Base-by-base conservation (phyloP, 345 rosid species). In the Eutrema yunnanense region DNA sequence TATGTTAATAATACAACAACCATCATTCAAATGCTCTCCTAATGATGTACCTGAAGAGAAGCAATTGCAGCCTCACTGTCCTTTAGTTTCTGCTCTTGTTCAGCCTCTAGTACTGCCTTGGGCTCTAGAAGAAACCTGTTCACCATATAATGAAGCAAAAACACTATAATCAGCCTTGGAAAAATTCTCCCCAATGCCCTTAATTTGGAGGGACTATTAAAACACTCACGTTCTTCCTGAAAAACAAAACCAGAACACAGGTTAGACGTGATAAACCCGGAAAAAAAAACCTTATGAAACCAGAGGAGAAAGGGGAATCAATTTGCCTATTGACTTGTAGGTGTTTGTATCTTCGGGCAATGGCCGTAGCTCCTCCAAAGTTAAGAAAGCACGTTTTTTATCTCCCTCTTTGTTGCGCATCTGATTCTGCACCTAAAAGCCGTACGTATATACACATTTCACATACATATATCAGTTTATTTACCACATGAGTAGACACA, bases 211-310 rank as follows among this genome's bases (percentile, higher is more conserved):
- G 32, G 57, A 43, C 41, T 63, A 71, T 11, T 54, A 48, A 64
- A 37, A 13, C 54, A 85, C 99, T 92, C 88, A 95, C 98, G 88
- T 95, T 84, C 98, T 85, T 75, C 98, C 97, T 92, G 97, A 83
- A 87, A 57, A 79, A 81, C 80, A 59, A 79, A 34, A 69, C 32
- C 13, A 69, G 33, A 65, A 43, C 26, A 48, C 9, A 37, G 13
- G 16, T 61, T 59, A 73, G 73, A 42, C 14, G 0, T 12, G 27
- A 55, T 37, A 34, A 62, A 69, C 40, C 0, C 4, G 11, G 2
- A 10, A 5, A 14, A 11, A 60, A 51, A 41, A 14, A 55, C 54
- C 7, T 56, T 30, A 16, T 10, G 27, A 38, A 63, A 76, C 14
- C 3, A 63, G 40, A 41, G 22, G 57, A 29, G 26, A 54, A 8